Evolutionary conservation across 352 stramenopile species (phyloP), one percentile per base, ranked within the genome.

Genomic region (Aphanomyces astaci): DNA sequence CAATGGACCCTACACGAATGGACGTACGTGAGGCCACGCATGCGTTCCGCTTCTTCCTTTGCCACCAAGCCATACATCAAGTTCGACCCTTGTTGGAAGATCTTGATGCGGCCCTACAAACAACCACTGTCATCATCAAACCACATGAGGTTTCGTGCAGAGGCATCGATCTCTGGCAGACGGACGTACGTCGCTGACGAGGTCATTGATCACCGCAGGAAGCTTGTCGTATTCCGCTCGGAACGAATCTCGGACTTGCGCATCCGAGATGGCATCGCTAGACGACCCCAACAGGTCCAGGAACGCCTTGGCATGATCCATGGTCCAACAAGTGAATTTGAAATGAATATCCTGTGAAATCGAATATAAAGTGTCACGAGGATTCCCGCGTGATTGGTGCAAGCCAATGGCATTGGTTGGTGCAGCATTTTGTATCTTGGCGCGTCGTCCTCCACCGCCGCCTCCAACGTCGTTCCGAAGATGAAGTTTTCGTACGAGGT

Each of bases 401-500:
- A 65, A 64, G 39, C 39, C 39, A 51, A 64, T 64, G 7, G 24
- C 36, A 22, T 51, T 51, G 39, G 32, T 64, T 64, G 32, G 32
- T 33, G n/a, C 55, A 49, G 45, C 31, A 66, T 54, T 66, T 59
- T 59, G 30, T 40, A 59, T 59, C 51, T 59, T 59, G 13, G 51
- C 59, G 68, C 25, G 65, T 65, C 59, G 71, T 30, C 52, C 49
- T 39, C 15, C 22, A 59, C 15, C 66, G 64, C 51, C 43, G 40
- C 43, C 51, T 45, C n/a, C 54, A 70, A 53, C 30, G 22, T 39
- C 39, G 30, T 51, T 46, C 46, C 49, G 13, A 65, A 62, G 49
- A 93, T 95, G 87, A 95, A 95, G 87, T 95, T 95, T 70, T 82
- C 84, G 15, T 95, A 95, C 76, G 82, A 90, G 72, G 82, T 90